Conservation (phyloP, 164 flowering plant species). For the Chloranthus sessilifolius region DNA sequence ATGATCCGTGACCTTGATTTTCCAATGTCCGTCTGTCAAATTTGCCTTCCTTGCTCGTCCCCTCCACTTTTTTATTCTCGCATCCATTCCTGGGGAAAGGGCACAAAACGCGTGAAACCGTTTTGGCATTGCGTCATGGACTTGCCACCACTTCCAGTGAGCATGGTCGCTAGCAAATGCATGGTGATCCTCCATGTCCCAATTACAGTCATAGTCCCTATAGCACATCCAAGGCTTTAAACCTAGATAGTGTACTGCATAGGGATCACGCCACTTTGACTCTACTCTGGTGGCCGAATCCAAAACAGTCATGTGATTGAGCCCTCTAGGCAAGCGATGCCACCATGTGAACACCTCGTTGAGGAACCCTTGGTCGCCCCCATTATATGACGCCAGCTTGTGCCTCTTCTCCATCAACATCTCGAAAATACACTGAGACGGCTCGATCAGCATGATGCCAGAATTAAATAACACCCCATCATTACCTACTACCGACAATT, state of each 20-base stretch:
- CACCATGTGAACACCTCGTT: conserved; percentile 86
- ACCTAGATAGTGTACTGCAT: conserved; percentile 65
- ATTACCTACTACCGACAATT: conserved; percentile 54
- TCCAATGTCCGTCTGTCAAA: conserved; percentile 54
- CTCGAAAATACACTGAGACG: conserved; percentile 55
- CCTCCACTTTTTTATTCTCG: conserved; percentile 31
- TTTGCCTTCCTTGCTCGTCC: conserved; percentile 24
- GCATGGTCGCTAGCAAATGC: conserved; percentile 59
- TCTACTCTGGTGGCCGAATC: background rate
- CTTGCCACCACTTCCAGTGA: conserved; percentile 63
- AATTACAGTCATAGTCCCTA: conserved; percentile 80
- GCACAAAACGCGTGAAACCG: conserved; percentile 39
- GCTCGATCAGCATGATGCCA: conserved; percentile 74
- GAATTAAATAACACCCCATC: conserved; percentile 51
- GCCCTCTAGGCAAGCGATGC: conserved; percentile 52
- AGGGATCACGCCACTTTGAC: conserved; percentile 15
- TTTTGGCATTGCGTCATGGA: conserved; percentile 50
- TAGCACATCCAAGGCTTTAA: conserved; percentile 88
- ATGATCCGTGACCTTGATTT: conserved; percentile 44
- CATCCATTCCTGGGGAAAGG: conserved; percentile 27
- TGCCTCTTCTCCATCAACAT: conserved; percentile 35
- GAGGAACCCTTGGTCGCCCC: conserved; percentile 83
- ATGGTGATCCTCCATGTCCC: conserved; percentile 41
- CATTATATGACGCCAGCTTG: conserved; percentile 48
- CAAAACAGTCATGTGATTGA: conserved; percentile 43